Evolutionary conservation across 2,329 filamentous ascomycete species (phyloP).

Genomic region (Verticillium longisporum): DNA sequence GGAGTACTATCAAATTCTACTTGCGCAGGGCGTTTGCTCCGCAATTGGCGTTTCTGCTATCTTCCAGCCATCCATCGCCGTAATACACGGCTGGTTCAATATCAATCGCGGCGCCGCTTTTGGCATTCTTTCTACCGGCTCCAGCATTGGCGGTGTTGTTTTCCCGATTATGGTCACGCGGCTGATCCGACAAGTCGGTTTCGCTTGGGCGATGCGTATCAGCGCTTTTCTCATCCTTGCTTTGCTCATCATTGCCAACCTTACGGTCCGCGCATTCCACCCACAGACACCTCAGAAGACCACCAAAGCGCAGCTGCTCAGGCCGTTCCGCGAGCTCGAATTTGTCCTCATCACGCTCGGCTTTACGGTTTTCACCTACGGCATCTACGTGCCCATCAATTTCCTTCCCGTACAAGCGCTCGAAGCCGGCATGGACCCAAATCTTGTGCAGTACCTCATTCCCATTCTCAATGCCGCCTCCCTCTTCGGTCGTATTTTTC

Average conservation of each 20-base stretch:
- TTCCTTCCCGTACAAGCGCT: slow-evolving; percentile 36
- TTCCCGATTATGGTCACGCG: slow-evolving; percentile 27
- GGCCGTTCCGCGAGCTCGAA: slow-evolving; percentile 22
- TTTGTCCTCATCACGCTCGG: slow-evolving; percentile 26
- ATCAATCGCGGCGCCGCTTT: slow-evolving; percentile 21
- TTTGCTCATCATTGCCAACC: slow-evolving; percentile 26
- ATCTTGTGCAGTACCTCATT: slow-evolving; percentile 34
- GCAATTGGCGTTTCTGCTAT: slow-evolving; percentile 27
- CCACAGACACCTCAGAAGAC: slow-evolving; percentile 19
- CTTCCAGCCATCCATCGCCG: slow-evolving; percentile 29
- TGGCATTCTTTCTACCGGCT: slow-evolving; percentile 25
- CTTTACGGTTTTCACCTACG: slow-evolving; percentile 33
- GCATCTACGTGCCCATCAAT: slow-evolving; percentile 28
- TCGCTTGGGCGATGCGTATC: slow-evolving; percentile 42
- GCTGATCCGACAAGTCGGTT: slow-evolving; percentile 42
- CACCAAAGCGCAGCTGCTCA: slow-evolving; percentile 19
- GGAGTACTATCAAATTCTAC: slow-evolving; percentile 34
- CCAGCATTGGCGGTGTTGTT: slow-evolving; percentile 33
- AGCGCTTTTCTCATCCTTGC: slow-evolving; percentile 36
- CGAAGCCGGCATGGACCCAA: slow-evolving; percentile 29
- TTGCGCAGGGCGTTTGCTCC: slow-evolving; percentile 29
- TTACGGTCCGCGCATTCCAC: slow-evolving; percentile 26
- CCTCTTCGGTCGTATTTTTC: slow-evolving; percentile 36
- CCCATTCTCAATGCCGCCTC: slow-evolving; percentile 37
- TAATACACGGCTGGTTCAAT: slow-evolving; percentile 33